Conservation (phyloP, 495 filamentous ascomycete genomes). For the Poronia punctata region DNA sequence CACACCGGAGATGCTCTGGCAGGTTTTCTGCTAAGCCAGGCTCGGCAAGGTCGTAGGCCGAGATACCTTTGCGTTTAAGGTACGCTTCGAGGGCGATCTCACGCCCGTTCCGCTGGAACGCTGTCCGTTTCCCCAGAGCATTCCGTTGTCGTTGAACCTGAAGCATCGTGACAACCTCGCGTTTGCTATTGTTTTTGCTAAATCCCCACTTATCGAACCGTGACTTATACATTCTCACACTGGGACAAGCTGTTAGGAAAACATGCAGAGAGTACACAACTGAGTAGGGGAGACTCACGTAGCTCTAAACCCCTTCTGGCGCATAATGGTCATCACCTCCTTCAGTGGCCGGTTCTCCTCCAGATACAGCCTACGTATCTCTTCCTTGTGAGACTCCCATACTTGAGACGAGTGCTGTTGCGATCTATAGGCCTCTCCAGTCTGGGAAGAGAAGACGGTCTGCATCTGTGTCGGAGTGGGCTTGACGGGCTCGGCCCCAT, state of each 20-base stretch:
- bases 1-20: constrained; percentile 27
- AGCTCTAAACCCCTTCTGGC: constrained; percentile 28
- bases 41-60: constrained; percentile 30
- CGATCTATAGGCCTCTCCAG: constrained; percentile 25
- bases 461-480: constrained; percentile 21
- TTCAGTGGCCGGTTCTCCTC: constrained; percentile 29
- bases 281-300: constrained; percentile 22
- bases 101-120: constrained; percentile 29
- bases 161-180: constrained; percentile 30
- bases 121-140: constrained; percentile 29
- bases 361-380: constrained; percentile 26
- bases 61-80: constrained; percentile 31
- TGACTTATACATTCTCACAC: constrained; percentile 28
- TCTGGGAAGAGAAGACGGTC: constrained; percentile 27
- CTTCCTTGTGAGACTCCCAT: constrained; percentile 29
- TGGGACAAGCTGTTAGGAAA: constrained; percentile 12
- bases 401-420: constrained; percentile 24
- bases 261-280: constrained; percentile 1
- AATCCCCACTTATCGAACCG: constrained; percentile 31
- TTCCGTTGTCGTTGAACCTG: constrained; percentile 31
- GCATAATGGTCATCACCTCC: constrained; percentile 32
- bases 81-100: constrained; percentile 31
- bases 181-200: constrained; percentile 28
- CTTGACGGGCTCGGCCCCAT: constrained; percentile 14
- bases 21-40: constrained; percentile 26